Conservation (phyloP, 768 basidiomycete genomes). For the Gloeopeniophorella convolvens region DNA sequence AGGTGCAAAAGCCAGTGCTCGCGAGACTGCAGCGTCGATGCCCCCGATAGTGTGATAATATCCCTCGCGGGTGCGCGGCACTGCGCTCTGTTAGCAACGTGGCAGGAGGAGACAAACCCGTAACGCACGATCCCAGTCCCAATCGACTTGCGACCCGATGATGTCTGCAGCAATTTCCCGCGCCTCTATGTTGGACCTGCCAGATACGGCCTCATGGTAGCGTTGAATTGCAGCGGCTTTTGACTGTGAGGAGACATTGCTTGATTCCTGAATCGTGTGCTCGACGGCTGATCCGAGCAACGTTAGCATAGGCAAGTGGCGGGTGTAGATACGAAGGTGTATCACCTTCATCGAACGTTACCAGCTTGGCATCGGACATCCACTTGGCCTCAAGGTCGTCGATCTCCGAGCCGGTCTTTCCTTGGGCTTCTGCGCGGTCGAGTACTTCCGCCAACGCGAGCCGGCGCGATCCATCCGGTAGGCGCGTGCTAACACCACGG, state of each 20-base stretch:
- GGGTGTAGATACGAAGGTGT: conserved; percentile 1
- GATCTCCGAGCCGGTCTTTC: conserved; percentile 59
- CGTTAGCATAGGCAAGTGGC: neutral
- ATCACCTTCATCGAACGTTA: conserved; percentile 81
- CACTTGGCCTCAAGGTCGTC: conserved; percentile 72
- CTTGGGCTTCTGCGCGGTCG: conserved; percentile 57
- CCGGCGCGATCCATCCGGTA: conserved; percentile 30
- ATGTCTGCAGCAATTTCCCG: conserved; percentile 70
- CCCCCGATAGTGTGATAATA: conserved; percentile 87
- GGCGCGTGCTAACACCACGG: conserved; percentile 47
- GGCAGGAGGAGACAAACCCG: neutral
- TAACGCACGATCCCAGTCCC: conserved; percentile 85
- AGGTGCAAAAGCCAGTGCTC: conserved; percentile 72
- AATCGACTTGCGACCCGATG: conserved; percentile 62
- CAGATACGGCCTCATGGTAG: conserved; percentile 51
- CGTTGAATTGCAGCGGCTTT: conserved; percentile 50
- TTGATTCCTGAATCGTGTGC: conserved; percentile 46
- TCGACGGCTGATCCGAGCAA: conserved; percentile 44
- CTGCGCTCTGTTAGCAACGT: conserved; percentile 34
- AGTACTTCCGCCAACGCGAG: conserved; percentile 63
- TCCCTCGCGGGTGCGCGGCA: conserved; percentile 84
- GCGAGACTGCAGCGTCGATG: conserved; percentile 73
- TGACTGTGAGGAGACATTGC: conserved; percentile 33
- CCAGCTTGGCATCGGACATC: conserved; percentile 59
- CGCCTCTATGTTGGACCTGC: conserved; percentile 68